Conservation (phyloP, 345 rosid species). For the Sapria himalayana region DNA sequence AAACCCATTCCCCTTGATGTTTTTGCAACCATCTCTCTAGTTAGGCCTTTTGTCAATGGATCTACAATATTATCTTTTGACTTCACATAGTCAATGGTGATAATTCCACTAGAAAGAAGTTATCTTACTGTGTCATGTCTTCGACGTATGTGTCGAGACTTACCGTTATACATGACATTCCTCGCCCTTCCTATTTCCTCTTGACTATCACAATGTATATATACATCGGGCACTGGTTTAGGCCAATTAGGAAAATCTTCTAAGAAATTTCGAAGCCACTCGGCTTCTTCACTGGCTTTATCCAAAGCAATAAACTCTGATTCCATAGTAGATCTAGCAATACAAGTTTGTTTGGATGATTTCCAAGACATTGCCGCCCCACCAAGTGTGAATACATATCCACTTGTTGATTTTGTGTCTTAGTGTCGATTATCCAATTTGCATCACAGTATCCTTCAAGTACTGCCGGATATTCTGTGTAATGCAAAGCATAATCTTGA, state of each 20-base stretch:
- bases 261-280: background rate
- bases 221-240: background rate
- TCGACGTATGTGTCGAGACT: background rate
- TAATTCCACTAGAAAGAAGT: background rate
- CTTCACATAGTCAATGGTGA: no score
- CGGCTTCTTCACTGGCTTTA: conserved; percentile 1
- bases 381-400: background rate
- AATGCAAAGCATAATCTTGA: background rate
- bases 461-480: no score
- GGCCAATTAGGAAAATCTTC: conserved; percentile 3
- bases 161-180: background rate
- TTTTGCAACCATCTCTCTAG: background rate
- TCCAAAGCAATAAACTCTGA: background rate
- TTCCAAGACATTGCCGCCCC: background rate
- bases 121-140: background rate
- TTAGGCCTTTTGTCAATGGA: background rate
- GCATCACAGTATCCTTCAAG: no score
- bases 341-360: background rate
- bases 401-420: background rate
- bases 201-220: background rate
- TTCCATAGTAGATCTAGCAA: conserved; percentile 1
- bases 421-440: background rate
- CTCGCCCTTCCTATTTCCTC: background rate
- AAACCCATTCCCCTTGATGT: background rate
- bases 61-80: background rate